Percentiles rank a stretch among this genome's conserved stretches.
These are phyloP conservation scores for Pharnaceum exiguum DNA, from an alignment of 148 eudicot genomes.

Conservation along the genomic window DNA sequence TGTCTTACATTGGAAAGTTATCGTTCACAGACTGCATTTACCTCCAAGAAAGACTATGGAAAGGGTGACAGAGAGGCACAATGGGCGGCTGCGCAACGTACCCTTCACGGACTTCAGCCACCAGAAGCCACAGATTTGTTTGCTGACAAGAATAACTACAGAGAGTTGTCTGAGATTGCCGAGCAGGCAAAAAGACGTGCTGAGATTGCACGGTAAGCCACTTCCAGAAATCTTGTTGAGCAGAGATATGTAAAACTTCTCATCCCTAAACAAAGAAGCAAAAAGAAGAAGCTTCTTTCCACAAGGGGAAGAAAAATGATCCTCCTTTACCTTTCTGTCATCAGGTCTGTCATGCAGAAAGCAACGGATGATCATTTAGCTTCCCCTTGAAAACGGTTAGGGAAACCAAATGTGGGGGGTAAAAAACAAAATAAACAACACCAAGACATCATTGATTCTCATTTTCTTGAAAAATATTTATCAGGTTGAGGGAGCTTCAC, in stretches of 20 bases:
- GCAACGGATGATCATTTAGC: constrained; percentile 19
- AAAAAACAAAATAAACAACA: not conserved
- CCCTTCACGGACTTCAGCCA: constrained; percentile 66
- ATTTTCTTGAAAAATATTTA: not conserved
- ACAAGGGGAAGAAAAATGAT: constrained; percentile 15
- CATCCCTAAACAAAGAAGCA: not conserved
- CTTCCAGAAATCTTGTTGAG: not conserved
- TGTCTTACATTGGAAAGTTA: too few species aligned
- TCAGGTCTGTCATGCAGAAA: constrained; percentile 26
- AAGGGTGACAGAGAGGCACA: constrained; percentile 77
- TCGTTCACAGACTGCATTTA: constrained; percentile 57
- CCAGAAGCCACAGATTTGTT: constrained; percentile 33
- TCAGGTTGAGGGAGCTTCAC: constrained; percentile 71
- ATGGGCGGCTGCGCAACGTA: constrained; percentile 73
- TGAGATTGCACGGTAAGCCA: constrained; percentile 62
- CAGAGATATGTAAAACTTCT: not conserved
- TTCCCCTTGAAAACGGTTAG: constrained; percentile 18
- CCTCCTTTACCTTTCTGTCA: constrained; percentile 16
- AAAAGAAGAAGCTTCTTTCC: not conserved
- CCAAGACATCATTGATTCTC: not conserved
- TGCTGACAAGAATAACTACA: constrained; percentile 48
- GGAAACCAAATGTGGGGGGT: not conserved
- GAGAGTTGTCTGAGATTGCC: constrained; percentile 65
- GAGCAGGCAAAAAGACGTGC: constrained; percentile 83
- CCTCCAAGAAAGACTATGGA: constrained; percentile 69